phyloP scores from a whole-genome alignment of 768 basidiomycete genomes.

The Gloeopeniophorella convolvens region DNA sequence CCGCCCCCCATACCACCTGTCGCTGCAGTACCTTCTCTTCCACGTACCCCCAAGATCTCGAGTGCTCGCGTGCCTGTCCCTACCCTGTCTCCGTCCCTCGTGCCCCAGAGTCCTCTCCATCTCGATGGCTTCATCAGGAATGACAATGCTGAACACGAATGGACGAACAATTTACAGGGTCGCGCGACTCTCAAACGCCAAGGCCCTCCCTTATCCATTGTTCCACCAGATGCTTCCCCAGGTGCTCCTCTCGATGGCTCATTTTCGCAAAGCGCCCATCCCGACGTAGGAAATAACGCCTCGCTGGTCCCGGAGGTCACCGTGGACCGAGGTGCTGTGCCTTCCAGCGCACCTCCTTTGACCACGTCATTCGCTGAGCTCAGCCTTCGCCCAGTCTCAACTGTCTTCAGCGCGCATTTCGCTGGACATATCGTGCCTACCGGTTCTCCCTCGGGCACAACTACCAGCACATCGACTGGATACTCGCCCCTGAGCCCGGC shows the following conservation, averaged over 20 bases:
- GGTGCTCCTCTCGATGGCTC: not conserved
- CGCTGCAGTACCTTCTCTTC: conserved; percentile 3
- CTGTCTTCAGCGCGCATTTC: conserved; percentile 68
- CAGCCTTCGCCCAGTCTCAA: conserved; percentile 69
- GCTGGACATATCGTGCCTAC: conserved; percentile 34
- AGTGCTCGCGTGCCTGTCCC: conserved; percentile 23
- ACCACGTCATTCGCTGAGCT: conserved; percentile 58
- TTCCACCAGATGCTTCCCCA: not conserved
- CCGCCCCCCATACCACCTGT: conserved; percentile 45
- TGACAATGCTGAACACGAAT: not conserved
- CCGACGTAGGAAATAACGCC: not conserved
- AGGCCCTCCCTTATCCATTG: conserved; percentile 4
- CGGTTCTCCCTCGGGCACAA: conserved; percentile 33
- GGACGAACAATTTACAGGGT: not conserved
- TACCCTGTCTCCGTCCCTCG: conserved; percentile 12
- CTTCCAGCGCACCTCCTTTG: conserved; percentile 56
- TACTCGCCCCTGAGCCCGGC: conserved; percentile 31
- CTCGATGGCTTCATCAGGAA: conserved; percentile 1
- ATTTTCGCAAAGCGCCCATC: not conserved
- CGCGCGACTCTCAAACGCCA: not conserved
- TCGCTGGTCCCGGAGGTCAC: conserved; percentile 15
- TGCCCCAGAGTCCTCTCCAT: conserved; percentile 10
- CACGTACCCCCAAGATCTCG: conserved; percentile 20
- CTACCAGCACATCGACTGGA: conserved; percentile 44
- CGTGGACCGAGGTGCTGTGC: conserved; percentile 25